Evolutionary conservation across 495 filamentous ascomycete species (phyloP), one percentile per base, ranked within the genome.

Genomic region (Lasiosphaeris hirsuta): DNA sequence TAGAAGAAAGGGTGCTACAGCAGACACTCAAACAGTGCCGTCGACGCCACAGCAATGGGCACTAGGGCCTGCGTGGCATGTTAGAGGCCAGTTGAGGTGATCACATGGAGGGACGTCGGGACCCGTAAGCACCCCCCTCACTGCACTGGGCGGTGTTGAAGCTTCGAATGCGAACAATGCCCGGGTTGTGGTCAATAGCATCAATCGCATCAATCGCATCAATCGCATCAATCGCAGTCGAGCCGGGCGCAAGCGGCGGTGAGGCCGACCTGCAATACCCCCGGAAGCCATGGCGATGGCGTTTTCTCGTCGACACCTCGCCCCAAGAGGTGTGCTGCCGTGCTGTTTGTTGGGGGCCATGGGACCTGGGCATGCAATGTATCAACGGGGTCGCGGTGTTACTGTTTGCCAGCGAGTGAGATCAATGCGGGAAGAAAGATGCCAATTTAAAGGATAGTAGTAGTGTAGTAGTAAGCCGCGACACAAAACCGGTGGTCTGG

Each of bases 181-280:
- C 23, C 23, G 23, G 23, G 23, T 30, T 30, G 23, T 30, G 23
- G 23, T 30, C 23, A 30, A 5, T 30, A 2, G 23, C 23, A 5
- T 30, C 23, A 2, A 30, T 30, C 5, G 23, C 23, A n/a, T n/a
- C n/a, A n/a, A n/a, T n/a, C n/a, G n/a, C n/a, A n/a, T n/a, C n/a
- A 30, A 30, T 30, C 23, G 23, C 23, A 30, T 30, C 23, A 30
- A 30, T 30, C 23, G 23, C 23, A 30, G 2, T 8, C 13, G n/a
- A 17, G 19, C 36, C 45, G 36, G 45, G 45, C 19, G 45, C 55
- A 57, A 57, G 45, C 55, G 38, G 55, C 55, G 55, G 55, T 57
- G 55, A 57, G 13, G 36, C 55, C 49, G 49, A 51, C 5, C 8
- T 51, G 30, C 10, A 37, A 14, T 1, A 14, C 30, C 14, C 14